A percentile compares a stretch with the other conserved stretches of the same genome.
phyloP scores from a whole-genome alignment of 2,329 filamentous ascomycete species.

The Thelonectria discophora region DNA sequence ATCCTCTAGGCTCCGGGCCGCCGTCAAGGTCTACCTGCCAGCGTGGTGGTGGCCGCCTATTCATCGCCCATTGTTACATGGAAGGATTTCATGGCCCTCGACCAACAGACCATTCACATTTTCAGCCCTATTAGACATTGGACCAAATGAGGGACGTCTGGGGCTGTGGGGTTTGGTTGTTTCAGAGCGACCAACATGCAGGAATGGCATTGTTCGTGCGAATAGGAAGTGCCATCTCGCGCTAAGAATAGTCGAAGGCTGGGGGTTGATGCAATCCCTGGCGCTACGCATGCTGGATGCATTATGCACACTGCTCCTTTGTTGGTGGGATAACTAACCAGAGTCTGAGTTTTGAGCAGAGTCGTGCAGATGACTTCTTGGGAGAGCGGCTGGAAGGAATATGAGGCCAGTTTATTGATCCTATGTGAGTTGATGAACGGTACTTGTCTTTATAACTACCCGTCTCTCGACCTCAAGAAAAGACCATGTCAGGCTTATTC shows the following conservation, averaged over 20 bases:
- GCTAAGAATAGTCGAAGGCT: not conserved
- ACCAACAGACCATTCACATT: no score
- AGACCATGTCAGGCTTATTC: not conserved
- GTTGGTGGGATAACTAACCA: not conserved
- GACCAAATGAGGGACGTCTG: not conserved
- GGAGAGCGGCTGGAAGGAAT: not conserved
- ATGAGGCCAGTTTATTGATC: not conserved
- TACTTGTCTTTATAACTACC: not conserved
- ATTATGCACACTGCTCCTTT: not conserved
- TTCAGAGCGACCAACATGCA: not conserved
- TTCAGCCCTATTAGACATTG: not conserved
- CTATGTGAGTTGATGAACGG: not conserved
- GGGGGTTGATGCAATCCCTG: not conserved
- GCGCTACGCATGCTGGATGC: no score
- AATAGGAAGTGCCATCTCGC: not conserved
- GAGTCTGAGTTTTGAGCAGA: not conserved
- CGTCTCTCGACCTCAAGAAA: not conserved
- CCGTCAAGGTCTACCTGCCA: no score
- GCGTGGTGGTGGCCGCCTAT: not conserved
- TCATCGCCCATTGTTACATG: not conserved
- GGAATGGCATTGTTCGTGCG: not conserved
- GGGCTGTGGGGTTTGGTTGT: not conserved
- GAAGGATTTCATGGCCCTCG: no score
- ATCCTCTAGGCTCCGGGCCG: not conserved
- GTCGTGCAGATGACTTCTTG: not conserved